Base-by-base conservation (phyloP, 1,284 basidiomycete genomes). In the Rhodotorula mucilaginosa region DNA sequence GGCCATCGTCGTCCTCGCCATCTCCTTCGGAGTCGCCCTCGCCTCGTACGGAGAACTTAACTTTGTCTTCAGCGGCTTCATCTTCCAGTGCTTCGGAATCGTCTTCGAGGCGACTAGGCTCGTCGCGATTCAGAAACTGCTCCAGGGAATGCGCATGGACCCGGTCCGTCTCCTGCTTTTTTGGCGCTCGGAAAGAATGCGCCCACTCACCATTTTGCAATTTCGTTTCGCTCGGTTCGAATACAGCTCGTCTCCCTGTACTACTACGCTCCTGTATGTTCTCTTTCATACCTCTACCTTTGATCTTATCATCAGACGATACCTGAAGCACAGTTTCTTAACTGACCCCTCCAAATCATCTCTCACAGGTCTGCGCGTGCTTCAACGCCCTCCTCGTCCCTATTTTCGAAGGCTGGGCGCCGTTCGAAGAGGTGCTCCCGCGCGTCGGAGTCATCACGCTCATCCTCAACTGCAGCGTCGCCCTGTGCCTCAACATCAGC, bases 401-500 rank as follows among this genome's bases (percentile, higher is more conserved):
- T 26, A 75, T 84, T 63, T 79, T 81, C 61, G 84, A 85, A 74
- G 84, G 84, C 49, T 73, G 78, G 16, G 79, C 79, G 19, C 83
- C 84, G 2, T 81, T 84, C 73, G 65, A 77, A n/a, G 70, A 80
- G 67, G 78, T 81, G 61, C 77, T 83, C 57, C 75, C 78, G 61
- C 75, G 78, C 23, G 79, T 84, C 46, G 83, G 83, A 12, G 3
- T 79, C 78, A 70, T 82, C 44, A 80, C 83, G 54, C 79, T 85
- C 21, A 72, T 84, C 68, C 74, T 81, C 64, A 85, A 84, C 74
- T 83, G 82, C 16, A 79, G 80, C 46, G 80, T 83, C 51, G 83
- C 84, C 3, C 83, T 85, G 61, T 78, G 80, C n/a, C 79, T 84
- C 65, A 84, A 84, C 79, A 78, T 84, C 58, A 80, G 83, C 8